Base-by-base conservation (phyloP, 176 grass and related monocot species). In the Eleusine indica region DNA sequence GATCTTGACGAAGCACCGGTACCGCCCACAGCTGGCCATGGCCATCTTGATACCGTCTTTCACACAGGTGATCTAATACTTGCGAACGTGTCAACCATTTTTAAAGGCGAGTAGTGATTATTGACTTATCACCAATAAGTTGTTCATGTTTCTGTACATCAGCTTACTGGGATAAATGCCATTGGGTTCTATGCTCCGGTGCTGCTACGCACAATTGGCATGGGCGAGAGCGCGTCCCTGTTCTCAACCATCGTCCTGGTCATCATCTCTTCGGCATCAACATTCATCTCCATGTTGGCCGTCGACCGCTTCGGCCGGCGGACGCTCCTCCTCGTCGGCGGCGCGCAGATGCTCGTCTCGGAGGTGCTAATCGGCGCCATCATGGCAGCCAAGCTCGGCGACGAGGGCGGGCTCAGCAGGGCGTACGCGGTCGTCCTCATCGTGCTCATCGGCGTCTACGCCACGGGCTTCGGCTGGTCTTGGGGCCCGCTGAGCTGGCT, bases 401-500 rank as follows among this genome's bases (percentile, higher is more conserved):
- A 90, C 32, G 70, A 71, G 22, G 88, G 88, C n/a, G 85, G 43
- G 6, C 19, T 85, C 17, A 17, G 29, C 32, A 22, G 2, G 15
- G 11, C 57, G 0, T 88, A 68, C 49, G 82, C 88, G 2, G 4
- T 47, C 3, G 5, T 61, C 13, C 78, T 94, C 1, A 58, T 90
- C 61, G 19, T 77, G 4, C 67, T 88, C 68, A 86, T 94, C 39
- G 60, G 85, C 80, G 19, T 88, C 12, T 90, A 94, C 71, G 74
- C 83, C 0, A 29, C 78, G 0, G 91, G 88, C 0, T 94, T 83
- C 54, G 48, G 68, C 48, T 83, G 86, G 79, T 90, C 88, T 1
- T 88, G 85, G 91, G 87, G 88, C 3, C 91, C 88, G 6, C 15
- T 94, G 73, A 84, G 79, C 19, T 94, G 88, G 88, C 40, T 90